Conservation (phyloP, 2,329 filamentous ascomycete genomes). For the Rugonectria rugulosa region DNA sequence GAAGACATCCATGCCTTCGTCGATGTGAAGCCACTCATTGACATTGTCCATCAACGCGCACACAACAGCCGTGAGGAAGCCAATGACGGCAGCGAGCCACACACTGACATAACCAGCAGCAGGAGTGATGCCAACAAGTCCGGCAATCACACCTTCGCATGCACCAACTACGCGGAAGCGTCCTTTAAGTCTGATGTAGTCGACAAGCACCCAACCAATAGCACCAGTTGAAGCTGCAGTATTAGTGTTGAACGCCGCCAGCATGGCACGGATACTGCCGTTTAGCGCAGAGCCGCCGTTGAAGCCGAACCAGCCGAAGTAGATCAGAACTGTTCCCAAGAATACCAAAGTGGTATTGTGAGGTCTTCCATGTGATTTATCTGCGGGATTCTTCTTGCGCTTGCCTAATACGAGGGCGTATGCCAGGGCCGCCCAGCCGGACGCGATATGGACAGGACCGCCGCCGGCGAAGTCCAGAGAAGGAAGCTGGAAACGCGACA, state of each 20-base stretch:
- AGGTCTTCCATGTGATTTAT: slow-evolving; percentile 54
- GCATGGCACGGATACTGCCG: slow-evolving; percentile 57
- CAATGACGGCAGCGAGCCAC: slow-evolving; percentile 59
- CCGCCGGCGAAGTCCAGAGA: slow-evolving; percentile 65
- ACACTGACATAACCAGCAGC: slow-evolving; percentile 62
- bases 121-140: slow-evolving; percentile 65
- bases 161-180: slow-evolving; percentile 25
- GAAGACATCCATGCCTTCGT: slow-evolving; percentile 67
- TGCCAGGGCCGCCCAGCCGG: slow-evolving; percentile 66
- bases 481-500: slow-evolving; percentile 14
- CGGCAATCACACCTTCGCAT: slow-evolving; percentile 57
- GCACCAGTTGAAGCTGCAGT: slow-evolving; percentile 61
- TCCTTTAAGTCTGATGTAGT: slow-evolving; percentile 57
- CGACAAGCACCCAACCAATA: slow-evolving; percentile 60
- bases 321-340: slow-evolving; percentile 69
- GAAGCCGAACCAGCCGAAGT: slow-evolving; percentile 67
- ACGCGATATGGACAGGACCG: slow-evolving; percentile 70
- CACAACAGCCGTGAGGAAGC: slow-evolving; percentile 56
- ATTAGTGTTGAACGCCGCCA: slow-evolving; percentile 65
- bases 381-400: slow-evolving; percentile 56
- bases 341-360: slow-evolving; percentile 71
- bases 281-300: slow-evolving; percentile 60
- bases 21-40: slow-evolving; percentile 61
- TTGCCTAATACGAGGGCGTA: slow-evolving; percentile 70
- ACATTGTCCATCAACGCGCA: slow-evolving; percentile 55